phyloP scores from a whole-genome alignment of 2,329 filamentous ascomycete genomes.

The Claviceps spartinae region DNA sequence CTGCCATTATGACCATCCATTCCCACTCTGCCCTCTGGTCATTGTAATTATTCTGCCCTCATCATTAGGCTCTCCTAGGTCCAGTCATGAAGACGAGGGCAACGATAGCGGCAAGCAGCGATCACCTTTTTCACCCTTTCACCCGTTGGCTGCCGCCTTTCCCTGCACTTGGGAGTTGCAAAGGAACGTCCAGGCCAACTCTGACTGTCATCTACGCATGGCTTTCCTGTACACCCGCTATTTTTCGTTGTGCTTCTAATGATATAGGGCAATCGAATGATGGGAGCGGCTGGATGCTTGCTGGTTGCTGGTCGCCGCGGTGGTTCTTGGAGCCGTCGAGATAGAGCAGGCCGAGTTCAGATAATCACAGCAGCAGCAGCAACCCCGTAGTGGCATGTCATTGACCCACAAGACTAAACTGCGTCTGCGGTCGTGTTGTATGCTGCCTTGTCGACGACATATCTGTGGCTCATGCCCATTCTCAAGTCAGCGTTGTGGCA shows the following conservation, averaged over 20 bases:
- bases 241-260: too few relatives aligned
- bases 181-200: slow-evolving; percentile 79
- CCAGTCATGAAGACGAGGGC: slow-evolving; percentile 13
- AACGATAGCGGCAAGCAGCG: too few relatives aligned
- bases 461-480: too few relatives aligned
- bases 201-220: slow-evolving; percentile 83
- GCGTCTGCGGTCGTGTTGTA: too few relatives aligned
- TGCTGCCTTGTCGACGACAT: too few relatives aligned
- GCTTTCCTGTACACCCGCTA: slow-evolving; percentile 87
- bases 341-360: slow-evolving; percentile 52
- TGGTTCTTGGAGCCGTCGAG: slow-evolving; percentile 69
- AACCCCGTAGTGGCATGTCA: slow-evolving; percentile 7
- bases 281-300: slow-evolving; percentile 67
- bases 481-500: too few relatives aligned
- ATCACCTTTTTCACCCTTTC: slow-evolving; percentile 24
- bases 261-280: slow-evolving; percentile 41
- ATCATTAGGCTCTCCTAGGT: slow-evolving; percentile 39
- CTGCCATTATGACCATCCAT: slow-evolving; percentile 45
- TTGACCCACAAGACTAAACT: too few relatives aligned
- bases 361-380: slow-evolving; percentile 29
- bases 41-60: slow-evolving; percentile 47
- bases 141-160: slow-evolving; percentile 27
- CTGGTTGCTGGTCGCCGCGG: slow-evolving; percentile 70
- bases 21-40: slow-evolving; percentile 42
- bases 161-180: slow-evolving; percentile 78